Evolutionary conservation across 345 rosid genomes (phyloP).

Genomic region (Rhizophora apiculata): DNA sequence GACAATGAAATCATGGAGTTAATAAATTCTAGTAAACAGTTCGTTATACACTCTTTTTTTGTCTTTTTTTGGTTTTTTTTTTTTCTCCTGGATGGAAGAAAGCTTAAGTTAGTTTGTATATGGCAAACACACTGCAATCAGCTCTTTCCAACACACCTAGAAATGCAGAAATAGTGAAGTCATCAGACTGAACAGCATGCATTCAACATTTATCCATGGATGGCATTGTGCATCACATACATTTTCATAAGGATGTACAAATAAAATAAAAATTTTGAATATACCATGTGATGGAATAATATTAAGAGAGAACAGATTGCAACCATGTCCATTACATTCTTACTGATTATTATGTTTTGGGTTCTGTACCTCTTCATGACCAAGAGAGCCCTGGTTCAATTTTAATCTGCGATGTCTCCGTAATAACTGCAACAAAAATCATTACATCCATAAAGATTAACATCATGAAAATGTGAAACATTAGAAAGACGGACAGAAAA

Average conservation of each 20-base stretch:
- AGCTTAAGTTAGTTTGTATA: no score
- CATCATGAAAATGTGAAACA: background rate
- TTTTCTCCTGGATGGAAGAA: no score
- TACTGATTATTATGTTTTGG: background rate
- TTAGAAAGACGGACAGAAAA: background rate
- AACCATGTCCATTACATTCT: background rate
- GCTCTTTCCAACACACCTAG: no score
- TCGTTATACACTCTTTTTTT: no score
- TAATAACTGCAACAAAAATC: conserved; percentile 39
- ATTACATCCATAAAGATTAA: conserved; percentile 5
- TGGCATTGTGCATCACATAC: no score
- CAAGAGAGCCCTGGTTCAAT: conserved; percentile 45
- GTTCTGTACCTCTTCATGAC: conserved; percentile 53
- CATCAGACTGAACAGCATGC: background rate
- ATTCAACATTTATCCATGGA: no score
- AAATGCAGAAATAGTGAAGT: background rate
- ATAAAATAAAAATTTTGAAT: no score
- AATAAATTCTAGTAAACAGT: background rate
- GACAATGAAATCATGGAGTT: background rate
- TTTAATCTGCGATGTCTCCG: conserved; percentile 66
- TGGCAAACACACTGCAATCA: no score
- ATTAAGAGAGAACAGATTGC: no score
- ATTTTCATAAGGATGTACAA: no score
- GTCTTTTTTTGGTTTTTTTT: no score
- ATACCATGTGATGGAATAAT: no score